A percentile compares a stretch with the other conserved stretches of the same genome.
phyloP scores from a whole-genome alignment of 208 protist genomes.

The Acanthamoeba healyi region DNA sequence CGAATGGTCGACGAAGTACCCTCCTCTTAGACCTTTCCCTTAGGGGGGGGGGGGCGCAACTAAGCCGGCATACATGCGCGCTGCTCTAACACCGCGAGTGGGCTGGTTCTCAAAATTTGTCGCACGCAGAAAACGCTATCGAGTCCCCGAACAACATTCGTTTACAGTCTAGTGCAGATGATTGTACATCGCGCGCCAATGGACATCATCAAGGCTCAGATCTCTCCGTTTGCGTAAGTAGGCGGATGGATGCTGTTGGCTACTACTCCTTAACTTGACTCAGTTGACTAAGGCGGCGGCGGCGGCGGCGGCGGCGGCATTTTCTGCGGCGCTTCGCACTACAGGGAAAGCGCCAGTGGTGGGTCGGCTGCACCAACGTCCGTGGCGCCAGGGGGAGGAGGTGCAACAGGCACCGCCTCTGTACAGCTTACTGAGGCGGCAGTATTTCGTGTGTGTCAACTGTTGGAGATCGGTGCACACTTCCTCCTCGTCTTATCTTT shows the following conservation, averaged over 20 bases:
- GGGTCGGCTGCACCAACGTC: neutral
- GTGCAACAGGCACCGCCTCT: neutral
- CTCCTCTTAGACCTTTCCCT: no score
- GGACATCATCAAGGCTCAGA: slow-evolving; percentile 1
- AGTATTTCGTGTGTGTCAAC: slow-evolving; percentile 31
- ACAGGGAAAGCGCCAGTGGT: neutral
- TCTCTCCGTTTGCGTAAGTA: neutral
- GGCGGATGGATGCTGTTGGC: no score
- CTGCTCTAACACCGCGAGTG: no score
- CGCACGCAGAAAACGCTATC: slow-evolving; percentile 43
- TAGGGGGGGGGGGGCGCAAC: no score
- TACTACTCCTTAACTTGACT: no score
- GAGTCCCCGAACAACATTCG: neutral
- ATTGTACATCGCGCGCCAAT: neutral
- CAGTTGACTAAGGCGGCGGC: no score
- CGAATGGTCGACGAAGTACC: slow-evolving; percentile 25
- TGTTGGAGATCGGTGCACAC: slow-evolving; percentile 7
- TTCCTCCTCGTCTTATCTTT: neutral
- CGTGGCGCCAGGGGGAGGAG: neutral
- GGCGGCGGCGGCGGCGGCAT: no score
- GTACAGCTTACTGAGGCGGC: slow-evolving; percentile 20
- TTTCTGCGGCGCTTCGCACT: no score
- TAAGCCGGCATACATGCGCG: no score
- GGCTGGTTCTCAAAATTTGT: no score
- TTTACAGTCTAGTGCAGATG: slow-evolving; percentile 34